phyloP scores from a whole-genome alignment of 441 rosid species.

The Erodium texanum region DNA sequence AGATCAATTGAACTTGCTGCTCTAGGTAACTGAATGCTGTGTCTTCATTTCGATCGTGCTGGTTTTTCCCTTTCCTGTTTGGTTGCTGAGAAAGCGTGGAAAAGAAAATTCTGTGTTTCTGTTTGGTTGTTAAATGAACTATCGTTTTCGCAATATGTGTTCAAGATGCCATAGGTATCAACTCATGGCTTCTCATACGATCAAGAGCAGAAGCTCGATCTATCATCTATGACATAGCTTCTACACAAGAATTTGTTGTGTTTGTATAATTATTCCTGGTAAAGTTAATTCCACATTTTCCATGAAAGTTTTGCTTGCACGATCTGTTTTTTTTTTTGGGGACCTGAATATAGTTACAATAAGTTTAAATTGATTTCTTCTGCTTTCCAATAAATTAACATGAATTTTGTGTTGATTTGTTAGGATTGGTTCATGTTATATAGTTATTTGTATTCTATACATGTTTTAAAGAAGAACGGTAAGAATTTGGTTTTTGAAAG shows the following conservation, averaged over 20 bases:
- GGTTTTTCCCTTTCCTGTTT: not conserved
- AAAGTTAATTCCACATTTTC: not conserved
- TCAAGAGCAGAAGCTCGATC: not conserved
- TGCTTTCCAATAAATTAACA: not conserved
- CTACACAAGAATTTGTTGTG: not conserved
- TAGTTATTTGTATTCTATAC: not conserved
- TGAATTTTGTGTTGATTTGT: not conserved
- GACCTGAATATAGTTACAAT: too few species aligned
- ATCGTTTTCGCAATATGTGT: not conserved
- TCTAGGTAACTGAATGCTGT: constrained; percentile 26
- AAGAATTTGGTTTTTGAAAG: not conserved
- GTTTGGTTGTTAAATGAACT: too few species aligned
- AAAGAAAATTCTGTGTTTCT: too few species aligned
- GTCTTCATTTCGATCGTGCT: not conserved
- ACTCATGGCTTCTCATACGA: not conserved
- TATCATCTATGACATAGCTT: too few species aligned
- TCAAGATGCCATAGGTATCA: not conserved
- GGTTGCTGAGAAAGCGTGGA: not conserved
- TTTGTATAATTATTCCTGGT: not conserved
- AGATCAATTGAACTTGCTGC: constrained; percentile 38
- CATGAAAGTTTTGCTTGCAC: not conserved
- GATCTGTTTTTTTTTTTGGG: too few species aligned
- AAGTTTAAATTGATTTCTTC: not conserved
- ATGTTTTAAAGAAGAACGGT: not conserved
- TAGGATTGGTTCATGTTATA: not conserved